Evolutionary conservation across 768 basidiomycete species (phyloP), one percentile per base, ranked within the genome.

Genomic region (Cystobasidium tubakii): DNA sequence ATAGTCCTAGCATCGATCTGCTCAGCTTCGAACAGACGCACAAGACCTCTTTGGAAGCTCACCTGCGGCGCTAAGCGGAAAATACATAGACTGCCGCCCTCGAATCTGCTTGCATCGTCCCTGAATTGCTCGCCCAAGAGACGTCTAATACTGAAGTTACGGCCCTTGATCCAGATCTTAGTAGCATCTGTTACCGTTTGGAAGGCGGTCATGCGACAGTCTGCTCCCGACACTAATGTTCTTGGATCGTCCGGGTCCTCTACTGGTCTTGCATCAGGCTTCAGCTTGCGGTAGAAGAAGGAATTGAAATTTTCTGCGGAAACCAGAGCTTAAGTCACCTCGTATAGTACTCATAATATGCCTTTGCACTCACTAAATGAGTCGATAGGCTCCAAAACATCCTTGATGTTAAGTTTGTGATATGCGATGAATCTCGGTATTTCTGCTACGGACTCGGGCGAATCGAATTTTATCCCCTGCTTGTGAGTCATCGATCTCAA

Each of bases 191-290:
- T 83, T 9, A 96, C 88, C 0, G 87, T 89, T 81, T 90, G 88
- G 81, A 98, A 99, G 0, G 89, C 87, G 89, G 97, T 93, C 74
- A 96, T 85, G n/a, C 95, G 89, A 79, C 91, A 97, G 83, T 99
- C 95, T 0, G 94, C 96, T n/a, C 87, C 88, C 73, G 88, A 89
- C 72, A 97, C 90, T 15, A 95, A 84, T 9, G 88, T 87, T 62
- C 84, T 85, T 0, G 91, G 88, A 80, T 99, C 87, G 0, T 89
- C 85, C 0, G 88, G 89, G 10, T 82, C 81, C 43, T 90, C 88
- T 34, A 89, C 82, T 0, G 90, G 92, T 1, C 95, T 86, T 0
- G 91, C 91, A 12, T 84, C 85, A 0, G 88, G 84, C 79, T 91
- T 96, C 33, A 98, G 87, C 84, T 94, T 93, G 34, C 92, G 88